These are phyloP conservation scores for Moesziomyces sp. DNA, from an alignment of 1,284 basidiomycete genomes.

Conservation along the genomic window DNA sequence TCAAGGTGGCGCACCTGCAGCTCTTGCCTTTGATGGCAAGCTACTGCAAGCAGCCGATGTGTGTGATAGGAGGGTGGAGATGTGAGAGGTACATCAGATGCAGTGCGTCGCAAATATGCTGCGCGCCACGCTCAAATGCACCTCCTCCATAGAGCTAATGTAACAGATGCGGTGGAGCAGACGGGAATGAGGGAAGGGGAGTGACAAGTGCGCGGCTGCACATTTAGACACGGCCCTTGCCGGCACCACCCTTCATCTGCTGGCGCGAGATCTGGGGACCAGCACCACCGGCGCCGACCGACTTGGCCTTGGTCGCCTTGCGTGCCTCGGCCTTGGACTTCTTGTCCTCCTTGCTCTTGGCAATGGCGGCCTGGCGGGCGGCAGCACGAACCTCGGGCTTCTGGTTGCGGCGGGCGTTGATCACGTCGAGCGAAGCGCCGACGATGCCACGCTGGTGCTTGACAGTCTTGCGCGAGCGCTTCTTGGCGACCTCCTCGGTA, in stretches of 20 bases:
- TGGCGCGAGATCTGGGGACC: slow-evolving; percentile 92
- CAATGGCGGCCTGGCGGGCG: slow-evolving; percentile 85
- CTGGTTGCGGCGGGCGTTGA: slow-evolving; percentile 81
- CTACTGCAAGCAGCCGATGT: background rate
- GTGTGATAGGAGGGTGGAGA: slow-evolving; percentile 1
- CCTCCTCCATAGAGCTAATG: slow-evolving; percentile 36
- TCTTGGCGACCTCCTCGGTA: slow-evolving; percentile 98
- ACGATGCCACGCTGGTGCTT: slow-evolving; percentile 99
- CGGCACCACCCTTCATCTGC: slow-evolving; percentile 84
- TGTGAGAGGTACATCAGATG: slow-evolving; percentile 31
- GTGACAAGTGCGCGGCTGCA: slow-evolving; percentile 3
- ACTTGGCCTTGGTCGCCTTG: slow-evolving; percentile 73
- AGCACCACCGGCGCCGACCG: slow-evolving; percentile 64
- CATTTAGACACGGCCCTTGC: slow-evolving; percentile 60
- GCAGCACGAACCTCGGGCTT: slow-evolving; percentile 85
- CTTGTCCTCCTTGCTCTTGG: slow-evolving; percentile 90
- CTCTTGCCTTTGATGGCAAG: slow-evolving; percentile 9
- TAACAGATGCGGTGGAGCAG: slow-evolving; percentile 32
- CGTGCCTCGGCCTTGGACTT: slow-evolving; percentile 72
- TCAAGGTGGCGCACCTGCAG: slow-evolving; percentile 1
- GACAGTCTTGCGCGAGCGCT: slow-evolving; percentile 94
- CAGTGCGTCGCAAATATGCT: slow-evolving; percentile 6
- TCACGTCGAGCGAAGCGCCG: slow-evolving; percentile 90
- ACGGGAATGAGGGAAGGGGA: background rate
- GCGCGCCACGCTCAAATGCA: slow-evolving; percentile 12